Conservation (phyloP, 2,329 filamentous ascomycete species). For the Leptographium radiaticola region DNA sequence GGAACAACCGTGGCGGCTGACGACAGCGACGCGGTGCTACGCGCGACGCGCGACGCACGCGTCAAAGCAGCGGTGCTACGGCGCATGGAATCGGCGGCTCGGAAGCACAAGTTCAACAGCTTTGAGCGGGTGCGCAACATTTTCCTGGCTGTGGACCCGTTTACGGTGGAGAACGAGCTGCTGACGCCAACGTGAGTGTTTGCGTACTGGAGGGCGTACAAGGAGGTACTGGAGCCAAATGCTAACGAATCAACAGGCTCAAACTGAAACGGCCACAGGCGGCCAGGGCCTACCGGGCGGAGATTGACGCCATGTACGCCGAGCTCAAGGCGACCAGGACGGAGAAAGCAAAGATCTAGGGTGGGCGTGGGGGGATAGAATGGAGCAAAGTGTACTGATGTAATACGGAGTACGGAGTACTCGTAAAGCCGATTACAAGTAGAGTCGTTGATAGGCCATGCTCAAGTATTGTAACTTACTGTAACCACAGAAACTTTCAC, state of each 20-base stretch:
- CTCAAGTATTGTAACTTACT: too few species aligned
- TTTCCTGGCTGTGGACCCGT: slow-evolving; percentile 72
- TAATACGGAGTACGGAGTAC: too few species aligned
- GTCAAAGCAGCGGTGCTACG: slow-evolving; percentile 64
- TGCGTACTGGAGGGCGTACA: not conserved
- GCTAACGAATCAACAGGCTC: slow-evolving; percentile 24
- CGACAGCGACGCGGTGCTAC: slow-evolving; percentile 54
- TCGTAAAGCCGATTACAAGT: too few species aligned
- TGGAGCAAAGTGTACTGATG: too few species aligned
- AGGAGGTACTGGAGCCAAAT: not conserved
- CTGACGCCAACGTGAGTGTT: slow-evolving; percentile 70
- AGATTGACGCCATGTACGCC: slow-evolving; percentile 44
- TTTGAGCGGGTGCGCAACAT: slow-evolving; percentile 73
- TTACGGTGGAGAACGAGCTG: slow-evolving; percentile 84
- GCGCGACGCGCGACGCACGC: slow-evolving; percentile 53
- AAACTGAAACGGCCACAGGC: slow-evolving; percentile 48
- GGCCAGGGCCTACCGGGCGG: slow-evolving; percentile 34
- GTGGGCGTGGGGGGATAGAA: too few species aligned
- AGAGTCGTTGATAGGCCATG: too few species aligned
- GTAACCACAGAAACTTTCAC: too few species aligned
- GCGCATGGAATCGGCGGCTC: slow-evolving; percentile 65
- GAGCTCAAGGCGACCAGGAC: slow-evolving; percentile 31
- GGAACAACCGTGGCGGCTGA: slow-evolving; percentile 49
- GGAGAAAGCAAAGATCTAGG: slow-evolving; percentile 31
- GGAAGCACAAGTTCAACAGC: slow-evolving; percentile 78